Percentiles rank a stretch among this genome's conserved stretches.
phyloP scores from a whole-genome alignment of 768 basidiomycete species.

The Myochromella boudieri region DNA sequence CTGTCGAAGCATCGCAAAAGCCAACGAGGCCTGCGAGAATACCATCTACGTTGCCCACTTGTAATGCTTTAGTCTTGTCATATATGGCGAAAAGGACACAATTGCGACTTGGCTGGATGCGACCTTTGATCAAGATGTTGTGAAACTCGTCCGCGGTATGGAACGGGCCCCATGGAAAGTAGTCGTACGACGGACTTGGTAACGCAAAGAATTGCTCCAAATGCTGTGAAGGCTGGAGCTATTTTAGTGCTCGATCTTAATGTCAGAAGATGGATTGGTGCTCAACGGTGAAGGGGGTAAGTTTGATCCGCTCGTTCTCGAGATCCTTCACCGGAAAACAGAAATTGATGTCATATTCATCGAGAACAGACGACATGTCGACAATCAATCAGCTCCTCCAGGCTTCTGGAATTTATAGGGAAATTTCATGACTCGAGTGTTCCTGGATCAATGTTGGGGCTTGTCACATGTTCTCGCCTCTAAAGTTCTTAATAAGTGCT shows the following conservation, averaged over 20 bases:
- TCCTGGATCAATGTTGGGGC: no score
- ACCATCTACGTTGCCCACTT: slow-evolving; percentile 14
- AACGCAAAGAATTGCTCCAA: slow-evolving; percentile 35
- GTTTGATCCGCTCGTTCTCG: slow-evolving; percentile 45
- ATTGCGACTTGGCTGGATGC: slow-evolving; percentile 34
- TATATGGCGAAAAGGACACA: slow-evolving; percentile 50
- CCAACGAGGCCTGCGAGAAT: slow-evolving; percentile 54
- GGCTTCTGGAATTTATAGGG: no score
- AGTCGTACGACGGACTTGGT: slow-evolving; percentile 38
- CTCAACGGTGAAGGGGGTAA: slow-evolving; percentile 51
- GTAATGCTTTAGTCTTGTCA: slow-evolving; percentile 42
- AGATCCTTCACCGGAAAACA: slow-evolving; percentile 45
- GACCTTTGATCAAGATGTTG: slow-evolving; percentile 30
- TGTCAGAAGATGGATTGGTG: background rate
- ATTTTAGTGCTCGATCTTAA: background rate
- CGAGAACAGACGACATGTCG: background rate
- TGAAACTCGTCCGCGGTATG: slow-evolving; percentile 33
- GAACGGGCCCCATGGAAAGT: slow-evolving; percentile 54
- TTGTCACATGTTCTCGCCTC: no score
- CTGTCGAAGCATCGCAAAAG: slow-evolving; percentile 42
- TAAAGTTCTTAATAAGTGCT: no score
- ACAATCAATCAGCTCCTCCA: no score
- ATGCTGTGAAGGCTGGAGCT: slow-evolving; percentile 43
- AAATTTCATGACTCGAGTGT: no score
- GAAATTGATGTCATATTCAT: slow-evolving; percentile 44